Evolutionary conservation across 345 rosid genomes (phyloP).

Genomic region (Cardamine chenopodiifolia): DNA sequence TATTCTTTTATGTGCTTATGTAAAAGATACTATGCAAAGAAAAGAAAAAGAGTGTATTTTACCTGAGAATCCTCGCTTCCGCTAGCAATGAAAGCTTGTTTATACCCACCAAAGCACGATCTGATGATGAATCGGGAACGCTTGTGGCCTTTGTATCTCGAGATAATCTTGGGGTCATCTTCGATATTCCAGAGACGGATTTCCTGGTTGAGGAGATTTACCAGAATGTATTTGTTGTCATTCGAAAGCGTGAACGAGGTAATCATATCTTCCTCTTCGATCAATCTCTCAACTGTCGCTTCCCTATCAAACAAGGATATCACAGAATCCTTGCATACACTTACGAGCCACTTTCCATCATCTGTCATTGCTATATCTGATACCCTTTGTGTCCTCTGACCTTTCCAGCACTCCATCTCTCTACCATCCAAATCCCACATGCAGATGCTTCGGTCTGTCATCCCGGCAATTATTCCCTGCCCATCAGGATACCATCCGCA

Average conservation of each 20-base stretch:
- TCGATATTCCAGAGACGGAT: slow-evolving; percentile 74
- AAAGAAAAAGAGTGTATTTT: background rate
- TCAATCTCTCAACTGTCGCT: slow-evolving; percentile 52
- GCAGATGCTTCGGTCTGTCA: slow-evolving; percentile 65
- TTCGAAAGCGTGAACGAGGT: slow-evolving; percentile 70
- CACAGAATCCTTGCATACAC: slow-evolving; percentile 55
- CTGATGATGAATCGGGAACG: slow-evolving; percentile 62
- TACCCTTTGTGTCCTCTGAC: slow-evolving; percentile 56
- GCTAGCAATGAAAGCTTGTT: slow-evolving; percentile 63
- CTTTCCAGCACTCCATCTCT: slow-evolving; percentile 74
- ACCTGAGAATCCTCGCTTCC: slow-evolving; percentile 89
- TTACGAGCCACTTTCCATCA: slow-evolving; percentile 68
- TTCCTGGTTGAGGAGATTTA: slow-evolving; percentile 67
- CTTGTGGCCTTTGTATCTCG: slow-evolving; percentile 65
- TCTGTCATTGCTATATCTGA: slow-evolving; percentile 69
- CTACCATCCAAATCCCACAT: slow-evolving; percentile 73
- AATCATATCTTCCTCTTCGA: slow-evolving; percentile 63
- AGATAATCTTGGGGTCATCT: slow-evolving; percentile 53
- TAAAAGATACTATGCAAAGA: background rate
- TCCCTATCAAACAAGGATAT: slow-evolving; percentile 64
- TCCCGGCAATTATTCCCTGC: slow-evolving; percentile 55
- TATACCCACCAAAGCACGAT: slow-evolving; percentile 76
- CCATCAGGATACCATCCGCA: slow-evolving; percentile 74
- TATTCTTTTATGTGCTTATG: background rate
- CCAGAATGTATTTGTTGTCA: slow-evolving; percentile 59